phyloP scores from a whole-genome alignment of 495 filamentous ascomycete species.

The Acidomyces sp. region DNA sequence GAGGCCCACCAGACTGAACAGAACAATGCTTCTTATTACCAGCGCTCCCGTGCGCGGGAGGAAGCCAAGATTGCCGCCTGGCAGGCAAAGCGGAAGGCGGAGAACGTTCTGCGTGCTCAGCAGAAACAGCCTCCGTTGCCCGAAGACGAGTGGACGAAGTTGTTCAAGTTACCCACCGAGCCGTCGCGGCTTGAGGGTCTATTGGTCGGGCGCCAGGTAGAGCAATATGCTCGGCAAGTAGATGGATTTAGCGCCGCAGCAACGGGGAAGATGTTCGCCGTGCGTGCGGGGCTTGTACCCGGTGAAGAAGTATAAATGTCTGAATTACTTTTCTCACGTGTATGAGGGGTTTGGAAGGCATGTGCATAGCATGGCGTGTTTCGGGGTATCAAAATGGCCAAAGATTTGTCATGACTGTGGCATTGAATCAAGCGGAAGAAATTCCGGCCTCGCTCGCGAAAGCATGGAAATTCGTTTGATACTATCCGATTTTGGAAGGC shows the following conservation, averaged over 20 bases:
- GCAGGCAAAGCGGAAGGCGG: conserved; percentile 89
- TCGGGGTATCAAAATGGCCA: no score
- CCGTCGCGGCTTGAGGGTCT: conserved; percentile 83
- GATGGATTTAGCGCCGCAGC: conserved; percentile 90
- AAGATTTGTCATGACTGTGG: no score
- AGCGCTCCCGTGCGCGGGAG: conserved; percentile 85
- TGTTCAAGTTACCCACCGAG: conserved; percentile 94
- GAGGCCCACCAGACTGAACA: conserved; percentile 95
- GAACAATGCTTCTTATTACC: conserved; percentile 98
- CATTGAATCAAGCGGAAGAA: no score
- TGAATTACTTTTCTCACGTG: neutral
- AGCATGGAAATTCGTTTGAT: no score
- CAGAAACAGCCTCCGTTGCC: conserved; percentile 82
- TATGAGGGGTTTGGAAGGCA: neutral
- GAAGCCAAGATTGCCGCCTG: conserved; percentile 91
- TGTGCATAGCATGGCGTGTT: conserved; percentile 3
- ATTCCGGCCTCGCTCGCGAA: no score
- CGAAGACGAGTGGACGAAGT: conserved; percentile 93
- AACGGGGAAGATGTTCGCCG: conserved; percentile 95
- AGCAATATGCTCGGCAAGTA: conserved; percentile 94
- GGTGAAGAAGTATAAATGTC: conserved; percentile 23
- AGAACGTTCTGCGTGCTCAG: conserved; percentile 70
- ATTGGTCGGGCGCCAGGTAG: conserved; percentile 86
- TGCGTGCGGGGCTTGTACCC: conserved; percentile 49
- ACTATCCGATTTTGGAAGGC: no score